Percentiles rank a stretch among this genome's conserved stretches.
phyloP scores from a whole-genome alignment of 345 rosid species.

The Eucalyptus curtisii region DNA sequence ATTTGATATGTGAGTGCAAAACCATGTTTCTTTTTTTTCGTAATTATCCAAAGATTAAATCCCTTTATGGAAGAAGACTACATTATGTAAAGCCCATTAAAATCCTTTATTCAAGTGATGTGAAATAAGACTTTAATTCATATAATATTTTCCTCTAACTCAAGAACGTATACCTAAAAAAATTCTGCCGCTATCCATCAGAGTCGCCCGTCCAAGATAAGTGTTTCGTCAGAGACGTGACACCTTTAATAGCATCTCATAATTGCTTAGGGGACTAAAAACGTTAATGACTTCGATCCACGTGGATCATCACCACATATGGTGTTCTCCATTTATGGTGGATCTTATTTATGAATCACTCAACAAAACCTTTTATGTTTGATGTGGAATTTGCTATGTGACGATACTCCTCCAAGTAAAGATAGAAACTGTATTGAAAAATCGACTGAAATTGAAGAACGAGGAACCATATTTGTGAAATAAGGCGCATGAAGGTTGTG shows the following conservation, averaged over 20 bases:
- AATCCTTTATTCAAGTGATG: background rate
- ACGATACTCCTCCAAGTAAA: background rate
- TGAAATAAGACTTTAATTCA: background rate
- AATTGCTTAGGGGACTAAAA: background rate
- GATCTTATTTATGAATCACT: background rate
- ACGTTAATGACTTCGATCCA: background rate
- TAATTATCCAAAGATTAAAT: background rate
- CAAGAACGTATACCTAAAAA: background rate
- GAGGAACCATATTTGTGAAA: background rate
- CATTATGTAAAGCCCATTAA: background rate
- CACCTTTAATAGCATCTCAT: background rate
- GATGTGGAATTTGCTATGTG: background rate
- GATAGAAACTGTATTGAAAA: background rate
- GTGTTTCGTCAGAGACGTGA: background rate
- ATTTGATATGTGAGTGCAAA: background rate
- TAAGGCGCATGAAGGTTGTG: background rate
- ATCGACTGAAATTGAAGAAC: background rate
- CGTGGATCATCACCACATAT: background rate
- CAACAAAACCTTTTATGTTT: background rate
- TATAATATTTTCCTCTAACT: background rate
- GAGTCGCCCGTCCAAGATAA: rapidly evolving
- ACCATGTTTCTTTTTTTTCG: no score
- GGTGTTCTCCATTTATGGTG: background rate
- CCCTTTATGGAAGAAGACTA: background rate
- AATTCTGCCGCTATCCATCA: background rate